A percentile compares a stretch with the other conserved stretches of the same genome.
Conservation (phyloP, 2,329 filamentous ascomycete genomes). For the Hawksworthiomyces lignivorus region DNA sequence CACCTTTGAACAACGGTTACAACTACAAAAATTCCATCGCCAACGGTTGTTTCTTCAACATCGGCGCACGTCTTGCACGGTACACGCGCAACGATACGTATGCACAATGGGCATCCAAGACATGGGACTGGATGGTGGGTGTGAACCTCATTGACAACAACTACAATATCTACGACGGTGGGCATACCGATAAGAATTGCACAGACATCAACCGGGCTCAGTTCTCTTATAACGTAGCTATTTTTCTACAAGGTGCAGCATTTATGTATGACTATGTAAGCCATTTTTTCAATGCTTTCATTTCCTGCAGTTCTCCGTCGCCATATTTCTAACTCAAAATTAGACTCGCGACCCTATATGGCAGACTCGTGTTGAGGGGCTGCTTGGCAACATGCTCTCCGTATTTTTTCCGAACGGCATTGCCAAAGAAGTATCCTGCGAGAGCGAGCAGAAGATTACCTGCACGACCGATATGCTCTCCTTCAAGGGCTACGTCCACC, state of each 20-base stretch:
- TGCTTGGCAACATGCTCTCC: slow-evolving; percentile 39
- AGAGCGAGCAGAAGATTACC: slow-evolving; percentile 32
- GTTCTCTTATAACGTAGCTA: slow-evolving; percentile 59
- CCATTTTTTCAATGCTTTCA: no score
- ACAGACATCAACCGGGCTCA: slow-evolving; percentile 50
- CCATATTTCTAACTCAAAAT: no score
- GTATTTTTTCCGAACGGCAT: slow-evolving; percentile 51
- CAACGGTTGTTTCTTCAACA: slow-evolving; percentile 34
- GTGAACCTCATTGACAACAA: slow-evolving; percentile 40
- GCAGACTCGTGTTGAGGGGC: slow-evolving; percentile 44
- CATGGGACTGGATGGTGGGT: slow-evolving; percentile 42
- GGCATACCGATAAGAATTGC: slow-evolving; percentile 40
- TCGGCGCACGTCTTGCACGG: slow-evolving; percentile 46
- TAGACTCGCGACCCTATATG: slow-evolving; percentile 47
- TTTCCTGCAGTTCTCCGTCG: no score
- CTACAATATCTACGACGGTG: slow-evolving; percentile 54
- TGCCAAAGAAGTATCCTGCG: slow-evolving; percentile 61
- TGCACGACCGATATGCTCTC: slow-evolving; percentile 66
- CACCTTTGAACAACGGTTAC: slow-evolving; percentile 53
- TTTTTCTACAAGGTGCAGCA: slow-evolving; percentile 55
- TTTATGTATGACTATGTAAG: slow-evolving; percentile 59
- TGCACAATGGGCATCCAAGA: slow-evolving; percentile 40
- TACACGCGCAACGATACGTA: slow-evolving; percentile 49
- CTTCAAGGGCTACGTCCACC: slow-evolving; percentile 62
- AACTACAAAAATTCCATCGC: slow-evolving; percentile 49